These are phyloP conservation scores for Raddia distichophylla DNA, from an alignment of 176 grass and related monocot genomes.

Conservation along the genomic window DNA sequence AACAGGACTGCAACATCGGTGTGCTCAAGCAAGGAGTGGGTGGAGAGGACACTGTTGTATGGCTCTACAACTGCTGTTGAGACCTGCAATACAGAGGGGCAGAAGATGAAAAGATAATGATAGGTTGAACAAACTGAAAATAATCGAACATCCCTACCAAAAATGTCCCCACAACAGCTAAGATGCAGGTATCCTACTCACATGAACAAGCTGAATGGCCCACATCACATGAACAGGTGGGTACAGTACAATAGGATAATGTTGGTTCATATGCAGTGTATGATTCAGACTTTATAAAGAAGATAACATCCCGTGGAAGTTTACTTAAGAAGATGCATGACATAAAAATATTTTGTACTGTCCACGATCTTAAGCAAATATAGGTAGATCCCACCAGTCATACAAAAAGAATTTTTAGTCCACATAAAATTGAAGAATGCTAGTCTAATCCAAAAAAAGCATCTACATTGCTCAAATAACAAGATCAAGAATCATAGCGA, in stretches of 20 bases:
- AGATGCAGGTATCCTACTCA: conserved; percentile 42
- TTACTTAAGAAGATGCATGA: neutral
- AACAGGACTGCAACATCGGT: conserved; percentile 84
- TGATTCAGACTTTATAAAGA: conserved; percentile 21
- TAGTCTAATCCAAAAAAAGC: neutral
- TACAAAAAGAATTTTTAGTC: neutral
- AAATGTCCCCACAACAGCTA: conserved; percentile 47
- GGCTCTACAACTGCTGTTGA: conserved; percentile 99
- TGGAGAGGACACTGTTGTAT: conserved; percentile 98
- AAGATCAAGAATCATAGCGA: neutral
- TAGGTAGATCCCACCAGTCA: conserved; percentile 8
- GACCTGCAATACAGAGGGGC: conserved; percentile 64
- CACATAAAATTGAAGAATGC: conserved; percentile 16
- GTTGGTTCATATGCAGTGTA: conserved; percentile 13
- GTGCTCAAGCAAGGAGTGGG: conserved; percentile 97
- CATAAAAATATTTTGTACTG: neutral
- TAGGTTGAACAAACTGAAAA: conserved; percentile 10
- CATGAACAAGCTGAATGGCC: conserved; percentile 39
- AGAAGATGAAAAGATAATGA: conserved; percentile 32
- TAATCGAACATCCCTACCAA: conserved; percentile 26
- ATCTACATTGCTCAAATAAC: neutral
- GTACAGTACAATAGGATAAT: conserved; percentile 28
- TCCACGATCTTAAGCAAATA: conserved; percentile 12
- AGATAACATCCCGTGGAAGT: conserved; percentile 9
- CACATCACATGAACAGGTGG: conserved; percentile 34